Base-by-base conservation (phyloP, 75 land plant genomes). In the Cunninghamia lanceolata region DNA sequence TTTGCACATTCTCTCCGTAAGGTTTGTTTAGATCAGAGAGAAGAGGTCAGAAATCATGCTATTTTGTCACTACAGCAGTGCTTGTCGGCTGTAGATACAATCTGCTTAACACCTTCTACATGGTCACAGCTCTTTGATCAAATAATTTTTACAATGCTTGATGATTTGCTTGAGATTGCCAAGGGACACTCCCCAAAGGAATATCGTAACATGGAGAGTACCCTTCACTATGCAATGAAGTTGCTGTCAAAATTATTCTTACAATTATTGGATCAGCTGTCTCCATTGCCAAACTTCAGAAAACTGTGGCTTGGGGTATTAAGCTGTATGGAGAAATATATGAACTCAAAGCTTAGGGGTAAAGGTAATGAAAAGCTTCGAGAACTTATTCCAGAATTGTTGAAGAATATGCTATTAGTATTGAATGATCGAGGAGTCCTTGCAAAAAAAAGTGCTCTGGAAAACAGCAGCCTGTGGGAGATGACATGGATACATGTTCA, bases 41-140 rank as follows among this genome's bases (percentile, higher is more conserved):
- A 91, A 81, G 93, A 92, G 45, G 88, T 92, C 70, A 91, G 93
- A 82, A 91, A 92, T 77, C 80, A 90, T 89, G 92, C 92, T 63
- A 85, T 92, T 45, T 50, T 89, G 43, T 92, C 85, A 38, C 79
- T 92, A 70, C 92, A 91, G 87, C 88, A 90, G 39, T 90, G 93
- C 86, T 85, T 92, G 74, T 81, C 88, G 14, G 92, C 92, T 9
- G 92, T 87, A 32, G 93, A 92, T 25, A 81, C 38, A 83, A 83
- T 87, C 77, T 84, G 76, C 52, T 80, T 91, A 43, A 34, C 90
- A 19, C 85, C 92, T 5, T 86, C 89, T 35, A 82, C 86, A 73
- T 91, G 88, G 92, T 34, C 68, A 45, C 92, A 88, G 68, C 86
- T 86, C 59, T 92, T 92, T 71, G 92, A 92, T 71, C 88, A 88